Base-by-base conservation (phyloP, 257 asterid species). In the Cordia subcordata region DNA sequence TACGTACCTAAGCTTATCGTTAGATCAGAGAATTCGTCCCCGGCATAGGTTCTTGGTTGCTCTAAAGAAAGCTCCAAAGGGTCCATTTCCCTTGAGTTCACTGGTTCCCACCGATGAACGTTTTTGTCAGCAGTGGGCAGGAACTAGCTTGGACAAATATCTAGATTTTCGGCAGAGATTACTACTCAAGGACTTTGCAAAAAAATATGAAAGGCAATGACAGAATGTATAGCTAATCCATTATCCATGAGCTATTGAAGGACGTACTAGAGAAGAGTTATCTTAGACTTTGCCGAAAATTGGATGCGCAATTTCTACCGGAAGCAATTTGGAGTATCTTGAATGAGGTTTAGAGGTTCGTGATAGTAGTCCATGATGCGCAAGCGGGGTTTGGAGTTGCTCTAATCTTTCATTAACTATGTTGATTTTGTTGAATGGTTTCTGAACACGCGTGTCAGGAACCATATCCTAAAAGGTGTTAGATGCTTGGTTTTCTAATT, bases 61-160 rank as follows among this genome's bases (percentile, higher is more conserved):
- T 20, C 73, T 91, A 75, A 91, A 85, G 81, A 91, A 84, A 74
- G 95, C 88, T 62, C 98, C 95, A 0, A 85, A 81, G 62, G 96
- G 96, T 68, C 96, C 95, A 51, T 91, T 88, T 74, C 98, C 98
- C 56, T 79, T 88, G 82, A 79, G 95, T 70, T 88, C 96, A 58
- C 72, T 91, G 32, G 86, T 91, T 55, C 98, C 94, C 57, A 91
- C 92, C 13, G 98, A 91, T 76, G 95, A 88, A 77, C 60, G 75
- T 78, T 91, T 88, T 72, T 91, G 96, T 77, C 95, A 82, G 83
- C 89, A 82, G 74, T 91, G 96, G 96, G 98, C 97, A 13, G 89
- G 92, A 65, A 91, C 98, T 49, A 91, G 90, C 73, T 49, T 91
- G 57, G 96, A 91, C 57, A 76, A 71, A 72, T 91, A 91, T 78